Conservation (phyloP, 192 early-diverging fungal genomes). For the Gorgonomyces haynaldii region DNA sequence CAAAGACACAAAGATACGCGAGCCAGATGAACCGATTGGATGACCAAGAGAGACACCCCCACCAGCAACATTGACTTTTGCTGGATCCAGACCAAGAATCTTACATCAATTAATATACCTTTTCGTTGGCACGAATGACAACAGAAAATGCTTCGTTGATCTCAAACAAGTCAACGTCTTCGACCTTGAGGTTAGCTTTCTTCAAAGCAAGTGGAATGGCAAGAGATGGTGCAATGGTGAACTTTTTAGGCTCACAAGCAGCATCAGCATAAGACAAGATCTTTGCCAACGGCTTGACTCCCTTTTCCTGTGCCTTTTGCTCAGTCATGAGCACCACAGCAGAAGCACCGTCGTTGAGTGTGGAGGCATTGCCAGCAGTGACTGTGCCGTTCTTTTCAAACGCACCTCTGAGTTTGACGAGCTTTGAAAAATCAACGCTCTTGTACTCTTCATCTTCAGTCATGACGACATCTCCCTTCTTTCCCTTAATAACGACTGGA, state of each 20-base stretch:
- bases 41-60: slow-evolving; percentile 93
- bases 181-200: slow-evolving; percentile 64
- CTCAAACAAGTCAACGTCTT: slow-evolving; percentile 88
- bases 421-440: slow-evolving; percentile 85
- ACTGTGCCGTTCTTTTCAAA: slow-evolving; percentile 88
- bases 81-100: slow-evolving; percentile 61
- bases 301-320: slow-evolving; percentile 58
- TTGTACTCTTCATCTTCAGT: slow-evolving; percentile 89
- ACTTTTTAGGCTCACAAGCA: slow-evolving; percentile 77
- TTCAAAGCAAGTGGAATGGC: slow-evolving; percentile 88
- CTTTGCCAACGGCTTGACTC: slow-evolving; percentile 76
- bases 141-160: slow-evolving; percentile 98
- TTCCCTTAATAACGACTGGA: slow-evolving; percentile 67
- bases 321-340: slow-evolving; percentile 77
- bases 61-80: slow-evolving; percentile 83
- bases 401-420: slow-evolving; percentile 57
- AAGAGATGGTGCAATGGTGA: slow-evolving; percentile 87
- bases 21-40: slow-evolving; percentile 90
- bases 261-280: slow-evolving; percentile 87
- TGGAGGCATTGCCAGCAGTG: slow-evolving; percentile 91
- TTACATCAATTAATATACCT: slow-evolving; percentile 43
- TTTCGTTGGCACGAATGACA: slow-evolving; percentile 80
- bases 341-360: slow-evolving; percentile 91
- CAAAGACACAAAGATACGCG: slow-evolving; percentile 76
- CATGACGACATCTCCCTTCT: slow-evolving; percentile 69